Base-by-base conservation (phyloP, 78 protist species). In the Parvularia atlantis region DNA sequence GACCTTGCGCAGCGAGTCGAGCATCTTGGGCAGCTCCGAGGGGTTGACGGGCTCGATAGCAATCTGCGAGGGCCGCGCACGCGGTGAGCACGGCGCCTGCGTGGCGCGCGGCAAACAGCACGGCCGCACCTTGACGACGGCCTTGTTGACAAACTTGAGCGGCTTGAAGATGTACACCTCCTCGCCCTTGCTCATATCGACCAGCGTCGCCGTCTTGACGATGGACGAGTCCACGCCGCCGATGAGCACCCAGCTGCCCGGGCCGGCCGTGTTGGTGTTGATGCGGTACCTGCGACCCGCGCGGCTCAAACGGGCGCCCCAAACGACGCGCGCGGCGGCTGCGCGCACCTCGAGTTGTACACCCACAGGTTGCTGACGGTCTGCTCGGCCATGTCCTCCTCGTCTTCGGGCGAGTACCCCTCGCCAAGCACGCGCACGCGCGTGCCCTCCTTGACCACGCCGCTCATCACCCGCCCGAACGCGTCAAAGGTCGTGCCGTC, bases 11-110 rank as follows among this genome's bases (percentile, higher is more conserved):
- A 95, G 78, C 19, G 91, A 98, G 0, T 91, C 98, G 50, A 91
- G 48, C 99, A 97, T 89, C 76, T 91, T 91, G 33, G 98, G 99
- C 50, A 95, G 84, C 66, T 97, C 99, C 0, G 90, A 63, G 28
- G 98, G 98, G 64, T 81, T 66, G 35, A 93, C 44, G 53, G 97
- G 98, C 78, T 94, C 98, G 20, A 92, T 62, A 9, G 97, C 96
- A 9, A 41, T 9, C 46, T 41, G 9, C 9, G 46, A 41, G n/a
- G n/a, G n/a, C n/a, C n/a, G n/a, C n/a, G n/a, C n/a, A n/a, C n/a
- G n/a, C n/a, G n/a, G n/a, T n/a, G n/a, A n/a, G n/a, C n/a, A n/a
- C n/a, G n/a, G n/a, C n/a, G n/a, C n/a, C n/a, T n/a, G n/a, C n/a
- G n/a, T n/a, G n/a, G n/a, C n/a, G n/a, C n/a, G n/a, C n/a, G 46